A percentile compares a stretch with the other conserved stretches of the same genome.
These are phyloP conservation scores for Dalbergia cochinchinensis DNA, from an alignment of 306 rosid genomes.

Conservation along the genomic window DNA sequence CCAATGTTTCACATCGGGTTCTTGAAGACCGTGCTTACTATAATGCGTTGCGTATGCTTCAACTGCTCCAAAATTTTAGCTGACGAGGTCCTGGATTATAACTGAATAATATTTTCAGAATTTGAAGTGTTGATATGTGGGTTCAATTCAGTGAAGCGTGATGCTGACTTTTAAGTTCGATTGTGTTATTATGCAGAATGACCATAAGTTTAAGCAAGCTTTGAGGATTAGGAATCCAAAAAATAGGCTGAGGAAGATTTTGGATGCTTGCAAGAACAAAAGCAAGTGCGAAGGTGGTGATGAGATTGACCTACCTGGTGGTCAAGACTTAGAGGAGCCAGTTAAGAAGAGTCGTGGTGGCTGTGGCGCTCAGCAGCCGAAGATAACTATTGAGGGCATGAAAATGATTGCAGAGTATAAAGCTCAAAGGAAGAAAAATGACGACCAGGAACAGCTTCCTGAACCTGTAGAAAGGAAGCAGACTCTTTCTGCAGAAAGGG, in stretches of 20 bases:
- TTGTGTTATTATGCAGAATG: constrained; percentile 63
- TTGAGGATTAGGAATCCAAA: constrained; percentile 86
- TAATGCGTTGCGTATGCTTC: constrained; percentile 96
- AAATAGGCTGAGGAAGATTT: constrained; percentile 74
- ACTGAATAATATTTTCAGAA: neutral
- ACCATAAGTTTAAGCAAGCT: constrained; percentile 94
- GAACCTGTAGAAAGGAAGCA: constrained; percentile 99
- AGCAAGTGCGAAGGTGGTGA: constrained; percentile 98
- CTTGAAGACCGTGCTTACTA: constrained; percentile 77
- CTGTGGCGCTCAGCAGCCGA: constrained; percentile 99
- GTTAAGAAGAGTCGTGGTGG: constrained; percentile 93
- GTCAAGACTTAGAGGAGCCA: constrained; percentile 73
- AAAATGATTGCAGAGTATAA: constrained; percentile 90
- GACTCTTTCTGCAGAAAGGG: constrained; percentile 94
- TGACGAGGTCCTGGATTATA: constrained; percentile 71
- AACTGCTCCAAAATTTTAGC: constrained; percentile 93
- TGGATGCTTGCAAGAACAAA: constrained; percentile 96
- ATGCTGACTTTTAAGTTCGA: constrained; percentile 18
- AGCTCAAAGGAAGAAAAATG: constrained; percentile 90
- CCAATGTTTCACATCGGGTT: constrained; percentile 99
- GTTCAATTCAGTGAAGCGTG: neutral
- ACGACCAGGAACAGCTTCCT: constrained; percentile 97
- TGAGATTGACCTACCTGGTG: constrained; percentile 74
- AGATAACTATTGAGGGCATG: constrained; percentile 92
- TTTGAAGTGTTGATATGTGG: constrained; percentile 1